Conservation (phyloP, 1,284 basidiomycete species). For the Afroboletus lepidellus region DNA sequence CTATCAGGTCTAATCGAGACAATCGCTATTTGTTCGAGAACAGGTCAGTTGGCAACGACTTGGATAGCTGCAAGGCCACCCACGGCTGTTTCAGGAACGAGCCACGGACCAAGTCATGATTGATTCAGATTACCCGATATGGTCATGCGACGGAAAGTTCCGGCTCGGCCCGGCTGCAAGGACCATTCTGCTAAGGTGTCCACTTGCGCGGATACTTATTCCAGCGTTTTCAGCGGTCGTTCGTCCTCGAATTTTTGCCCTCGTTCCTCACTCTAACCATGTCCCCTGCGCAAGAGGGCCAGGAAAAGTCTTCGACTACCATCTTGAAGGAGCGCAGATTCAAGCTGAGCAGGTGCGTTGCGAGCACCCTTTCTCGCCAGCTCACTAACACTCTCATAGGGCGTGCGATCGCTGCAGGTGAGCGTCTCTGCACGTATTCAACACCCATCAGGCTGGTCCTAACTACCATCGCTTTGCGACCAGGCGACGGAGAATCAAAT, state of each 20-base stretch:
- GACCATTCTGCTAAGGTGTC: conserved; percentile 6
- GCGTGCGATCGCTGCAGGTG: conserved; percentile 85
- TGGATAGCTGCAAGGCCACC: neutral
- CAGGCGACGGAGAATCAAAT: conserved; percentile 76
- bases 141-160: conserved; percentile 23
- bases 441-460: neutral
- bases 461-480: neutral
- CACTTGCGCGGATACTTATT: conserved; percentile 30
- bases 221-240: conserved; percentile 5
- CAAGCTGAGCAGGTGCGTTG: conserved; percentile 74
- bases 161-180: conserved; percentile 28
- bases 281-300: conserved; percentile 44
- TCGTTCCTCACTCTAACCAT: conserved; percentile 26
- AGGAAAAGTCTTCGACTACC: conserved; percentile 41
- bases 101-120: conserved; percentile 8
- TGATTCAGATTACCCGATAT: conserved; percentile 28
- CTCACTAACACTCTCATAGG: conserved; percentile 38
- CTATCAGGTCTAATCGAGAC: conserved; percentile 29
- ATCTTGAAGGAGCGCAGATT: conserved; percentile 76
- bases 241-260: conserved; percentile 10
- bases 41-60: conserved; percentile 14
- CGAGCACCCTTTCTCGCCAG: neutral
- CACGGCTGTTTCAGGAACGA: conserved; percentile 33
- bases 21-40: conserved; percentile 26
- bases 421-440: conserved; percentile 30